Conservation (phyloP, 2,329 filamentous ascomycete genomes). For the Trichoderma simmonsii region DNA sequence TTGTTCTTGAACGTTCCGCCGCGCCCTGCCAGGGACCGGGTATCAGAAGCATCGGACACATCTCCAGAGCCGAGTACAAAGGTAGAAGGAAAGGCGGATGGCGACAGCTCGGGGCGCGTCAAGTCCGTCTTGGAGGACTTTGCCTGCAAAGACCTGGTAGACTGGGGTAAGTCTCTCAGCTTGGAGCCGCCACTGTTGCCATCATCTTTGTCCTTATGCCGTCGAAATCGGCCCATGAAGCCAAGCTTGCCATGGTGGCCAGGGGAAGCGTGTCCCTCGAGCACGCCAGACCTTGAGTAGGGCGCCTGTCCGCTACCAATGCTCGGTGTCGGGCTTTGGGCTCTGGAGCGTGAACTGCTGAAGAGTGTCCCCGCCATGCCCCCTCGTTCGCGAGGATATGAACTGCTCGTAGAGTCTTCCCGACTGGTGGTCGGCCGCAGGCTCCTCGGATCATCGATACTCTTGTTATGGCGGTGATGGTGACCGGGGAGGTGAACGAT, state of each 20-base stretch:
- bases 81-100: slow-evolving; percentile 36
- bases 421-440: slow-evolving; percentile 70
- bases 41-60: slow-evolving; percentile 31
- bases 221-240: slow-evolving; percentile 48
- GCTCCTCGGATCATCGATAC: slow-evolving; percentile 62
- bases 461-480: slow-evolving; percentile 65
- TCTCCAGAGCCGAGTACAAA: slow-evolving; percentile 29
- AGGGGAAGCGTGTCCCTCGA: slow-evolving; percentile 59
- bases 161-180: slow-evolving; percentile 49
- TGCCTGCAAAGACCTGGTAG: slow-evolving; percentile 50
- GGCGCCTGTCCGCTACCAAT: slow-evolving; percentile 54
- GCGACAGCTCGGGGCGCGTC: slow-evolving; percentile 37
- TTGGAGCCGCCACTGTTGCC: slow-evolving; percentile 33
- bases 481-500: slow-evolving; percentile 65
- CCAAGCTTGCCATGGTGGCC: slow-evolving; percentile 51
- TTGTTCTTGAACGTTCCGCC: slow-evolving; percentile 61
- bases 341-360: slow-evolving; percentile 51
- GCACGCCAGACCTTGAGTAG: slow-evolving; percentile 47
- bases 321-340: slow-evolving; percentile 80
- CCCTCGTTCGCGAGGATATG: slow-evolving; percentile 49
- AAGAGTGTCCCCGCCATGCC: slow-evolving; percentile 45
- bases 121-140: slow-evolving; percentile 50
- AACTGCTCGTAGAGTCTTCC: slow-evolving; percentile 58
- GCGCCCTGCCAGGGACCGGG: slow-evolving; percentile 24
- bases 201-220: slow-evolving; percentile 56